Percentiles rank a stretch among this genome's conserved stretches.
phyloP scores from a whole-genome alignment of 345 rosid species.

The Salix brachista region DNA sequence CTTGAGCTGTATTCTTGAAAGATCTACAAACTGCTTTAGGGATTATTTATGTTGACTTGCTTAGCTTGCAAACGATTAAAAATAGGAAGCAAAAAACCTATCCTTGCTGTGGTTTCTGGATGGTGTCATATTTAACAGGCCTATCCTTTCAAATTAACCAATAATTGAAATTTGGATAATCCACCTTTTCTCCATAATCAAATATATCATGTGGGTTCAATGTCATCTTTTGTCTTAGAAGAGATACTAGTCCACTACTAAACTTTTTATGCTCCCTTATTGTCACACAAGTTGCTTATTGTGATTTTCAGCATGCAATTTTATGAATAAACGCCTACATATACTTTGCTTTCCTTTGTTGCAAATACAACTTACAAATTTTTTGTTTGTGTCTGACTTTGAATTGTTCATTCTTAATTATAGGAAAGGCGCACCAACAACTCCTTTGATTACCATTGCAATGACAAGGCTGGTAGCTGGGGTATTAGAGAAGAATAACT shows the following conservation, averaged over 20 bases:
- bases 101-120: not conserved
- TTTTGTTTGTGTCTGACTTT: not conserved
- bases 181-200: not conserved
- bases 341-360: not conserved
- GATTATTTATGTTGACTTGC: not conserved
- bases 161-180: not conserved
- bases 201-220: not conserved
- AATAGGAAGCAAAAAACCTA: not conserved
- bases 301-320: not conserved
- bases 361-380: not conserved
- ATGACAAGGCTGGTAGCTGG: constrained; percentile 77
- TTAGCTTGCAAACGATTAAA: not conserved
- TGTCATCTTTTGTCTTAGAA: not conserved
- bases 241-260: not conserved
- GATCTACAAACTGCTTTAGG: not conserved
- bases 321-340: not conserved
- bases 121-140: not conserved
- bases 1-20: not conserved
- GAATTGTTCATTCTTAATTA: constrained; percentile 2
- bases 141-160: not conserved
- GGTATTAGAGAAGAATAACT: constrained; percentile 80
- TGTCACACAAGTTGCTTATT: not conserved
- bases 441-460: constrained; percentile 92
- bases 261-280: not conserved
- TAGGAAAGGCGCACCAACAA: constrained; percentile 99